A percentile compares a stretch with the other conserved stretches of the same genome.
Evolutionary conservation across 1,284 basidiomycete genomes (phyloP).

Genomic region (Rhodotorula sp.): DNA sequence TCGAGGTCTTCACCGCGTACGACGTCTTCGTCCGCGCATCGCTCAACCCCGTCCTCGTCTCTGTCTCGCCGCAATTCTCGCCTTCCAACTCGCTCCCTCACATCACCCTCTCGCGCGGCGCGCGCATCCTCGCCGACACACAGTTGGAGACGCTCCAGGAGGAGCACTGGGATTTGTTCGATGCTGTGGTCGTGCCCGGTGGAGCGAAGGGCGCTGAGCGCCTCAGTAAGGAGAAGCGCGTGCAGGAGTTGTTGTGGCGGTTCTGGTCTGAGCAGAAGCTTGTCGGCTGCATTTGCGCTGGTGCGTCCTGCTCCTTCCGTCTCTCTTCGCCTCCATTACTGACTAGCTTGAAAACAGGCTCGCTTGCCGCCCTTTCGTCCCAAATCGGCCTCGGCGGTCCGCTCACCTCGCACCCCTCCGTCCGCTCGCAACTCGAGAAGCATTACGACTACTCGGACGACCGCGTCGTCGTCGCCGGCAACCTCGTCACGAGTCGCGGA

Average conservation of each 20-base stretch:
- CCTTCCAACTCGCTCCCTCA: conserved; percentile 37
- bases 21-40: conserved; percentile 75
- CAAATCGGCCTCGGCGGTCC: conserved; percentile 57
- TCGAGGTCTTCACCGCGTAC: conserved; percentile 72
- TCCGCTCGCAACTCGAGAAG: conserved; percentile 64
- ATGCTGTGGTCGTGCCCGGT: conserved; percentile 65
- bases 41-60: conserved; percentile 48
- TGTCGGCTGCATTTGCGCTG: conserved; percentile 80
- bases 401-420: conserved; percentile 76
- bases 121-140: conserved; percentile 68
- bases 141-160: conserved; percentile 31
- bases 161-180: conserved; percentile 48
- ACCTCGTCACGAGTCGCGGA: conserved; percentile 75
- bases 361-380: conserved; percentile 64
- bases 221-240: conserved; percentile 53
- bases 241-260: conserved; percentile 64
- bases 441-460: conserved; percentile 75
- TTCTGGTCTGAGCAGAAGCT: conserved; percentile 60
- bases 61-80: conserved; percentile 35
- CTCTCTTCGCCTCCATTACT: neutral
- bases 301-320: conserved; percentile 47
- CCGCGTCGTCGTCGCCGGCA: conserved; percentile 69
- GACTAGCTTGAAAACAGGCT: neutral
- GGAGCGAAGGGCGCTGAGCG: conserved; percentile 71
- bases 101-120: conserved; percentile 67